Evolutionary conservation across 2,329 filamentous ascomycete species (phyloP), one percentile per base, ranked within the genome.

Genomic region (Fusarium veterinarium): DNA sequence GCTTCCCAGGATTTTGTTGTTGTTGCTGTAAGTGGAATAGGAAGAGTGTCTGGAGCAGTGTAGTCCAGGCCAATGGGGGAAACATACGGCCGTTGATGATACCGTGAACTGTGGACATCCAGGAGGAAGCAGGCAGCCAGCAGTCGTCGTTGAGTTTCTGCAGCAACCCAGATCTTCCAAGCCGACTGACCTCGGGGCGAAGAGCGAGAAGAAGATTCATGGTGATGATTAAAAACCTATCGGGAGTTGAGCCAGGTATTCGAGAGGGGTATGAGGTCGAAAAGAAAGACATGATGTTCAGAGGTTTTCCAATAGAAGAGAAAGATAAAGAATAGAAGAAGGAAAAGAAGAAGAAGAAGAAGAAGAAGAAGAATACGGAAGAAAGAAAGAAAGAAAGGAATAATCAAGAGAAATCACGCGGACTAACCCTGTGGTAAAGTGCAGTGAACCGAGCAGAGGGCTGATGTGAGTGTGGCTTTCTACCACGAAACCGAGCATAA

Each of bases 71-170:
- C 81, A 37, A 79, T 76, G 16, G 77, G 60, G 3, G 64, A 46
- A 31, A 80, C 79, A 41, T 81, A 79, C 23, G 81, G 82, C 70
- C 87, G 86, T 77, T 90, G 86, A 58, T 87, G 83, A 73, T 88
- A 90, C 69, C 86, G 81, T 69, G 87, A 85, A 75, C 87, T 84
- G 67, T 90, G 88, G 11, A 86, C 82, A 76, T 91, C 89, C 62
- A 89, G 81, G 59, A 89, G 79, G 78, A 90, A 89, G 79, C 87
- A 90, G 19, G 85, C 85, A 38, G 86, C 82, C n/a, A 89, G 80
- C 33, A 91, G 82, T 45, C 89, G 85, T 61, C 87, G 85, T 60
- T 82, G 83, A 12, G 86, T 82, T 79, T 91, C 89, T 55, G 80
- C 78, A 49, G 86, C 80, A 44, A 90, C 77, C 89, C 89, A 91